These are phyloP conservation scores for Lepidopterella palustris DNA, from an alignment of 495 filamentous ascomycete species.

Conservation along the genomic window DNA sequence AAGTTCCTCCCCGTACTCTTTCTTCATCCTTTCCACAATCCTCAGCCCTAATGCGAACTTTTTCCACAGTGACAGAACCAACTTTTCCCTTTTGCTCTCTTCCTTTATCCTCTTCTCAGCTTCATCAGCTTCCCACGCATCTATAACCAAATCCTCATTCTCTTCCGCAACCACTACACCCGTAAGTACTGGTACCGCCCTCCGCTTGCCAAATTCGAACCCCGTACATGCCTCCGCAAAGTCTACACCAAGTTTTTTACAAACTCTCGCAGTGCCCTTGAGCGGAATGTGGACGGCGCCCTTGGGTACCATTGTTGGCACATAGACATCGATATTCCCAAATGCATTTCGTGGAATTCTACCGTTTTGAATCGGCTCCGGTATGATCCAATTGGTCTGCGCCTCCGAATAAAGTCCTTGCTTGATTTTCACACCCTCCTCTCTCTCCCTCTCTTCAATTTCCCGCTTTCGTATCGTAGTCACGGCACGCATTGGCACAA, in stretches of 20 bases:
- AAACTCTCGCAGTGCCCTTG: conserved; percentile 67
- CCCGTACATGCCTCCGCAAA: conserved; percentile 93
- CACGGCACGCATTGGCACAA: conserved; percentile 82
- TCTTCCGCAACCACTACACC: conserved; percentile 85
- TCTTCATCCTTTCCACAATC: conserved; percentile 68
- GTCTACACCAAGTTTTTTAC: conserved; percentile 76
- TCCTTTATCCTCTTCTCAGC: conserved; percentile 71
- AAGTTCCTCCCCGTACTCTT: conserved; percentile 58
- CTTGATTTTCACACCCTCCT: conserved; percentile 71
- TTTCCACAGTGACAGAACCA: conserved; percentile 70
- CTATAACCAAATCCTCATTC: conserved; percentile 64
- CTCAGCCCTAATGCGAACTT: conserved; percentile 80
- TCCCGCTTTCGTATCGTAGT: conserved; percentile 84
- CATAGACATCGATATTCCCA: conserved; percentile 95
- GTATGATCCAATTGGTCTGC: conserved; percentile 94
- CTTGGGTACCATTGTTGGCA: conserved; percentile 80
- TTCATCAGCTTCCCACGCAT: conserved; percentile 73
- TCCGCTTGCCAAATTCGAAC: conserved; percentile 90
- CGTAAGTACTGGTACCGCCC: conserved; percentile 85
- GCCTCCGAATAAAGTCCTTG: conserved; percentile 77
- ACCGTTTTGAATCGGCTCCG: conserved; percentile 72
- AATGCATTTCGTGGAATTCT: conserved; percentile 90
- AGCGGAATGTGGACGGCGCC: conserved; percentile 79
- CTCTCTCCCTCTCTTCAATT: conserved; percentile 72
- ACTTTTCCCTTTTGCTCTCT: conserved; percentile 71